Percentiles rank a stretch among this genome's conserved stretches.
Conservation (phyloP, 257 asterid genomes). For the Solanum bulbocastanum region DNA sequence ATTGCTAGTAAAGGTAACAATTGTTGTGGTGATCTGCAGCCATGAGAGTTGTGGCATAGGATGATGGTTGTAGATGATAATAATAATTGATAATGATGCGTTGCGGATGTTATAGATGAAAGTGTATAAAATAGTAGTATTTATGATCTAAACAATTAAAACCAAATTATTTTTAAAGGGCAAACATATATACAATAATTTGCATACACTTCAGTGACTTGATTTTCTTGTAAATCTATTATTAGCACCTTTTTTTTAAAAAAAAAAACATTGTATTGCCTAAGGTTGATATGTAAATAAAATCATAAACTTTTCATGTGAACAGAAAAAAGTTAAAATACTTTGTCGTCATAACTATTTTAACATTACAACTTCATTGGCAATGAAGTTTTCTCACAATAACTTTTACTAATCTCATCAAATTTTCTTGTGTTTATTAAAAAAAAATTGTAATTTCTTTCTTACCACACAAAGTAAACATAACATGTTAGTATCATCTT, state of each 20-base stretch:
- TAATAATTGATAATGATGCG: neutral
- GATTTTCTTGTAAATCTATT: neutral
- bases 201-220: neutral
- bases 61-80: neutral
- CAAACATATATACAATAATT: neutral
- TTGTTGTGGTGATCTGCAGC: neutral
- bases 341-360: no score
- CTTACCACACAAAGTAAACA: no score
- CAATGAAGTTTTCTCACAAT: no score
- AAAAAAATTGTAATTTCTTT: no score
- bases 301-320: neutral
- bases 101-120: neutral
- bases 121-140: neutral
- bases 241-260: no score
- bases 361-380: no score
- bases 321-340: no score
- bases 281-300: neutral
- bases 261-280: no score
- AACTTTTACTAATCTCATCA: no score
- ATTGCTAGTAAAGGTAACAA: neutral
- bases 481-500: no score
- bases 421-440: no score
- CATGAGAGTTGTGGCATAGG: neutral
- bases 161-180: neutral
- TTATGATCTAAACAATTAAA: neutral